Percentiles rank a stretch among this genome's conserved stretches.
Conservation (phyloP, 2,329 filamentous ascomycete genomes). For the Trichophaea hybrida region DNA sequence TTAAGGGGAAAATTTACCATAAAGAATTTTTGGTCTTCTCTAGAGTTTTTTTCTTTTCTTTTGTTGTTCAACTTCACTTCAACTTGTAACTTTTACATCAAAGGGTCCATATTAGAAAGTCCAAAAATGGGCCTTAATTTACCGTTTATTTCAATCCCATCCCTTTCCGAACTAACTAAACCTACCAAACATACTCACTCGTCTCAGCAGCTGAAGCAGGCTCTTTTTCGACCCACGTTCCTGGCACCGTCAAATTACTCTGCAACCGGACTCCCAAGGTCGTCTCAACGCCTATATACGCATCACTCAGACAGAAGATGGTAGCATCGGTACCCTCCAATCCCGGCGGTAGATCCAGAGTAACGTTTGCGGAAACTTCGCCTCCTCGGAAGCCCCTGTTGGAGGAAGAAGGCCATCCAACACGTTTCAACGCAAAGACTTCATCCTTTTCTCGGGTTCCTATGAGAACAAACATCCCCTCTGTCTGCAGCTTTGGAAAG, state of each 20-base stretch:
- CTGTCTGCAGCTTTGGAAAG: slow-evolving; percentile 87
- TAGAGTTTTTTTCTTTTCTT: too few species aligned
- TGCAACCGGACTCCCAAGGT: slow-evolving; percentile 13
- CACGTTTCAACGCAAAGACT: slow-evolving; percentile 70
- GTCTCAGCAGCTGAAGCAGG: background rate
- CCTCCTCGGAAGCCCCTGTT: slow-evolving; percentile 22
- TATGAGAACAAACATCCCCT: slow-evolving; percentile 80
- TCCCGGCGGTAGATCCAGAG: slow-evolving; percentile 14
- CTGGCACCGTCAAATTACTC: slow-evolving; percentile 12
- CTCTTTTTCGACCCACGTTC: background rate
- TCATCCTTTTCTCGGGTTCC: slow-evolving; percentile 55
- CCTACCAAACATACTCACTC: background rate
- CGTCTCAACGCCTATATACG: slow-evolving; percentile 17
- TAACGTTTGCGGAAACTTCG: slow-evolving; percentile 9
- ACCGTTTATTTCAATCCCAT: too few species aligned
- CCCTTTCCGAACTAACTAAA: background rate
- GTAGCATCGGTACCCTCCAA: slow-evolving; percentile 14
- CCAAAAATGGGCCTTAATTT: too few species aligned
- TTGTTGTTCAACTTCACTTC: too few species aligned
- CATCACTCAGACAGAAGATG: slow-evolving; percentile 15
- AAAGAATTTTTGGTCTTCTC: too few species aligned
- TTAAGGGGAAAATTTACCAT: too few species aligned
- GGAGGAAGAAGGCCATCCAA: slow-evolving; percentile 49
- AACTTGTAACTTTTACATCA: too few species aligned
- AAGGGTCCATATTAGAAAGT: too few species aligned